Evolutionary conservation across 768 basidiomycete genomes (phyloP).

Genomic region (Hirschioporus abietinus): DNA sequence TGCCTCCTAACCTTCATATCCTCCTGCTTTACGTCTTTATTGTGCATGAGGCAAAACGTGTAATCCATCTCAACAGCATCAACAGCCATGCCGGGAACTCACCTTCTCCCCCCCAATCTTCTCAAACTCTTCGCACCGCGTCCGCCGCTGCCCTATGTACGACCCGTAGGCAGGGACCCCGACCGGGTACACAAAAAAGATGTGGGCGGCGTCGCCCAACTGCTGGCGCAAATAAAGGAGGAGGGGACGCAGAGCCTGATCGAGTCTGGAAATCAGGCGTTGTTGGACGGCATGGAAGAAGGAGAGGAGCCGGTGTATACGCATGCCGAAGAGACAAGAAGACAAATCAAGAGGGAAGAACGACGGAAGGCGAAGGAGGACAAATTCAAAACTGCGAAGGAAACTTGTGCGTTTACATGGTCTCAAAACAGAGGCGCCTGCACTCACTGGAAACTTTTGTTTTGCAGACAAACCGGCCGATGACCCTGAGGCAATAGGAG

Average conservation of each 20-base stretch:
- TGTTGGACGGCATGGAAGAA: constrained; percentile 67
- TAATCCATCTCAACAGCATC: not conserved
- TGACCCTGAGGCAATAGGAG: constrained; percentile 85
- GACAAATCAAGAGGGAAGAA: constrained; percentile 73
- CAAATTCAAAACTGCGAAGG: constrained; percentile 74
- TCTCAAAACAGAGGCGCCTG: constrained; percentile 9
- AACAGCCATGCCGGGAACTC: constrained; percentile 56
- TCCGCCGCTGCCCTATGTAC: constrained; percentile 80
- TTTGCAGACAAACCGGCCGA: constrained; percentile 87
- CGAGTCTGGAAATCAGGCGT: constrained; percentile 40
- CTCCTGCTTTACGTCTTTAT: not conserved
- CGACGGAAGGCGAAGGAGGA: constrained; percentile 71
- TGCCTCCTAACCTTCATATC: not conserved
- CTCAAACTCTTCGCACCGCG: constrained; percentile 95
- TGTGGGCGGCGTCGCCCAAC: constrained; percentile 69
- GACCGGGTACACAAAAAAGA: constrained; percentile 65
- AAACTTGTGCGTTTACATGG: constrained; percentile 61
- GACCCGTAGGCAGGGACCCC: constrained; percentile 81
- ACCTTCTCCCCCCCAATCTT: constrained; percentile 91
- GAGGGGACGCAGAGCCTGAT: constrained; percentile 66
- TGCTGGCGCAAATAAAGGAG: constrained; percentile 72
- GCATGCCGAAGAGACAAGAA: constrained; percentile 75
- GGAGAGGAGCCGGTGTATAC: constrained; percentile 80
- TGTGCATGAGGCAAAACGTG: not conserved
- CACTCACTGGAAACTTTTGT: constrained; percentile 6